Evolutionary conservation across 2,329 filamentous ascomycete genomes (phyloP), one percentile per base, ranked within the genome.

Genomic region (Penicillium crustosum): DNA sequence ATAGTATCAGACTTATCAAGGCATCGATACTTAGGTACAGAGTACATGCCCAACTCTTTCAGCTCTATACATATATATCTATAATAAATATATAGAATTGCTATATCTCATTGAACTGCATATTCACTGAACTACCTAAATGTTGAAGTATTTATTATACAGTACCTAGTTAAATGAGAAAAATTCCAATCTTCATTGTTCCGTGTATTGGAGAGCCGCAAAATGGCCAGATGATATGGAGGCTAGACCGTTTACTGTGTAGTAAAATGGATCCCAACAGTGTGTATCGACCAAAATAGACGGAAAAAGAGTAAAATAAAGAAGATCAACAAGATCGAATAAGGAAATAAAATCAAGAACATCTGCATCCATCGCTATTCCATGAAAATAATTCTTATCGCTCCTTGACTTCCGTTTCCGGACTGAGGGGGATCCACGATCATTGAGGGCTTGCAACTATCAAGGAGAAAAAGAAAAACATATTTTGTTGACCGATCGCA

Each of bases 391-490:
- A 45, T 50, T 60, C 66, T 69, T 66, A 66, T 71, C 65, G 61
- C 33, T 47, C 51, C 39, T 33, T 49, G 35, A 48, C 61, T 62
- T 61, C 69, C 69, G 70, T 69, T 71, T 73, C 70, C 70, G 71
- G 70, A 65, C 71, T 59, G 63, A 72, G 70, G 68, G 64, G 68
- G 70, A 70, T 71, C 68, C 69, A 70, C 68, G 66, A 64, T 63
- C 66, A 64, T 70, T 70, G 59, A 64, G 62, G 53, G 51, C 36
- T 53, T 31, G 8, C 6, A 51, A 44, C 38, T 50, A 55, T 55
- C 49, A 23, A 48, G 41, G 45, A 51, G 36, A 57, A 53, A 47
- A 41, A 25, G 12, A 41, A 55, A 36, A 27, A 36, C 15, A 47
- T 15, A 21, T 35, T 15, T n/a, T 36, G 23, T 27, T 53, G 49